These are phyloP conservation scores for Exutisphaerella laricina DNA, from an alignment of 2,329 filamentous ascomycete species.

Conservation along the genomic window DNA sequence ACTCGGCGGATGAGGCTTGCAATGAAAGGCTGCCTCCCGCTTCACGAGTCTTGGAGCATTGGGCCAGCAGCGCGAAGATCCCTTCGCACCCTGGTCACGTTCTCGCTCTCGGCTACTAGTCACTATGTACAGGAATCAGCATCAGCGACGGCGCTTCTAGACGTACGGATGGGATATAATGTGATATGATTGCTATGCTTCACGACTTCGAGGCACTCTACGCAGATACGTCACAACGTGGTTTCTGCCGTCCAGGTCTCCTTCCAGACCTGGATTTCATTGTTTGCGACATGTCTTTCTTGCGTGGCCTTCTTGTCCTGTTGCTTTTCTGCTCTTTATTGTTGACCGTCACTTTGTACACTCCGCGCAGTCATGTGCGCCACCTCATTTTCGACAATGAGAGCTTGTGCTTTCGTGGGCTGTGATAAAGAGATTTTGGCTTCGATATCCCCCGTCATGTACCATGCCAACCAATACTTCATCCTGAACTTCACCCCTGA, in stretches of 20 bases:
- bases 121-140: slow-evolving; percentile 15
- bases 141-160: slow-evolving; percentile 20
- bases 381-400: slow-evolving; percentile 5
- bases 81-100: no score
- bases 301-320: slow-evolving; percentile 12
- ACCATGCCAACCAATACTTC: slow-evolving; percentile 3
- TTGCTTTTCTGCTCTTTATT: slow-evolving; percentile 17
- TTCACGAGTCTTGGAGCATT: no score
- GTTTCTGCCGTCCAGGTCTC: neutral
- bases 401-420: neutral
- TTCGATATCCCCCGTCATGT: neutral
- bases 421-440: neutral
- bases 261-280: slow-evolving; percentile 6
- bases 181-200: slow-evolving; percentile 8
- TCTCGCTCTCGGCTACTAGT: neutral
- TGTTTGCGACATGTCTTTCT: slow-evolving; percentile 1
- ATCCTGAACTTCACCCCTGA: slow-evolving; percentile 1
- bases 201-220: slow-evolving; percentile 4
- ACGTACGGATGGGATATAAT: slow-evolving; percentile 4
- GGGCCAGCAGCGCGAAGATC: no score
- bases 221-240: neutral
- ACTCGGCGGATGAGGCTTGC: no score
- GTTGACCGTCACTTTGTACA: slow-evolving; percentile 3
- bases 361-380: slow-evolving; percentile 2
- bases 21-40: no score